Evolutionary conservation across 1,284 basidiomycete species (phyloP), one percentile per base, ranked within the genome.

Genomic region (Puccinia polysora): DNA sequence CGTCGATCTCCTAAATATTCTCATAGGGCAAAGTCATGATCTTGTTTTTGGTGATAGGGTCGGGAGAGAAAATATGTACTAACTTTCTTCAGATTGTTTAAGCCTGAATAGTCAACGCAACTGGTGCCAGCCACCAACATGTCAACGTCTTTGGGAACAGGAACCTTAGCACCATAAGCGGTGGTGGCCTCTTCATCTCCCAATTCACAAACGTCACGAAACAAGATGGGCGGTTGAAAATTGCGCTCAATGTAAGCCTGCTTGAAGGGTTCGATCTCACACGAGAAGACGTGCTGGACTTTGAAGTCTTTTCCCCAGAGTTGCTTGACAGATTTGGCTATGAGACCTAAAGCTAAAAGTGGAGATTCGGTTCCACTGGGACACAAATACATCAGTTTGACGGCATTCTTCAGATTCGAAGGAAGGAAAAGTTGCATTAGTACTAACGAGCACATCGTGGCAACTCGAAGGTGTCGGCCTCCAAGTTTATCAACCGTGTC

Each of bases 171-270:
- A 3, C 93, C 93, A 79, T 96, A 97, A 0, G 93, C 94, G 0
- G 93, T 97, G 73, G 89, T 87, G 15, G 80, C 80, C 34, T 75
- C 72, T 20, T 79, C 77, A 71, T 79, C 76, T 43, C 78, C 91
- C 18, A 97, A 84, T 78, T 97, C 93, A 70, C 90, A 93, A 15
- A 97, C 93, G 78, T 97, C 94, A 68, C 94, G 86, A 80, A 97
- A 97, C 40, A 97, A 83, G 43, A 96, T 81, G 4, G 93, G 92
- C 14, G 91, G 91, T 2, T 81, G 76, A 79, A 97, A 97, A 80
- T 97, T 97, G 30, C 94, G 85, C 80, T 97, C 94, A 74, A 97
- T 97, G 80, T 97, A 97, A 0, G 93, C 93, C 80, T 97, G 93
- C 81, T 97, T 97, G 85, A 94, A 97, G 1, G 94, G 93, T 79